phyloP scores from a whole-genome alignment of 768 basidiomycete species.

The Collybia sordida region DNA sequence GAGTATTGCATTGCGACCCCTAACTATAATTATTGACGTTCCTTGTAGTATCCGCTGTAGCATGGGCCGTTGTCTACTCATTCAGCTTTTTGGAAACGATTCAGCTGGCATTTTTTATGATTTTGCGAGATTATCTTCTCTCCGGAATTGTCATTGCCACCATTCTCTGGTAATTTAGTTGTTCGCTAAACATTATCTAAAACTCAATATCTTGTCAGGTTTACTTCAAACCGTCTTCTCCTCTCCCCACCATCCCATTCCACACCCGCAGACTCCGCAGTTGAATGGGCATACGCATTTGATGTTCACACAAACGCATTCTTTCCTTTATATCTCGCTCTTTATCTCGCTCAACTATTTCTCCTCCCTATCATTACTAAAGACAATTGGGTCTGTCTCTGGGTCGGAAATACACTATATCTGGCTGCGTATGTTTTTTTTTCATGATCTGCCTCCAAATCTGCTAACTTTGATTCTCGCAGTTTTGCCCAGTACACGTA shows the following conservation, averaged over 20 bases:
- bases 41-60: slow-evolving; percentile 68
- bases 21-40: slow-evolving; percentile 4
- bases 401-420: slow-evolving; percentile 90
- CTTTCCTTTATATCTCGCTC: slow-evolving; percentile 88
- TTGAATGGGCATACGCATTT: slow-evolving; percentile 95
- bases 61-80: slow-evolving; percentile 86
- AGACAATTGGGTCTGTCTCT: slow-evolving; percentile 92
- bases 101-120: slow-evolving; percentile 74
- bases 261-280: slow-evolving; percentile 63
- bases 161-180: slow-evolving; percentile 60
- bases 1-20: slow-evolving; percentile 17
- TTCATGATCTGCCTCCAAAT: not conserved
- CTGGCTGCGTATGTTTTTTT: slow-evolving; percentile 69
- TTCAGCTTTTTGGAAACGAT: slow-evolving; percentile 56
- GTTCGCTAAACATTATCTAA: not conserved
- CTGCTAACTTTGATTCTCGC: slow-evolving; percentile 6
- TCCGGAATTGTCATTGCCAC: slow-evolving; percentile 76
- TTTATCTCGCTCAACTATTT: slow-evolving; percentile 88
- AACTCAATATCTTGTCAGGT: slow-evolving; percentile 36
- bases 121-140: slow-evolving; percentile 85
- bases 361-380: slow-evolving; percentile 80
- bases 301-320: slow-evolving; percentile 97
- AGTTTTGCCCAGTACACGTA: slow-evolving; percentile 91
- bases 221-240: slow-evolving; percentile 70
- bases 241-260: slow-evolving; percentile 74